These are phyloP conservation scores for Colletotrichum trifolii DNA, from an alignment of 2,329 filamentous ascomycete species.

Conservation along the genomic window DNA sequence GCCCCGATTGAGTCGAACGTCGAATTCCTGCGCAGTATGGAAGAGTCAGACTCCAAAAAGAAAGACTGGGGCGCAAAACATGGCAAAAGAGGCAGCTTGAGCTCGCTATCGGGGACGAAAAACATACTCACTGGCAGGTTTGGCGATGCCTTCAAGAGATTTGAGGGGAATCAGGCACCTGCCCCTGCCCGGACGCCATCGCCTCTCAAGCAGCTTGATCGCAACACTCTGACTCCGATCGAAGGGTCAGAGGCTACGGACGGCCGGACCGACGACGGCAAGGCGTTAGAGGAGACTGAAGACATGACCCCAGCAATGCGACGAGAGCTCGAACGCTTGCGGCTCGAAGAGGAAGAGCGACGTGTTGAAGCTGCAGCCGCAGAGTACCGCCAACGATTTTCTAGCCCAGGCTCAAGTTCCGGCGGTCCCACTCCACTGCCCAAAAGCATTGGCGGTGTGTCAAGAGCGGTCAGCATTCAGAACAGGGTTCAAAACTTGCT, in stretches of 20 bases:
- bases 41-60: conserved; percentile 70
- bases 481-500: conserved; percentile 89
- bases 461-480: conserved; percentile 86
- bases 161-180: conserved; percentile 70
- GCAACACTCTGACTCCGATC: conserved; percentile 73
- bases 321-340: conserved; percentile 85
- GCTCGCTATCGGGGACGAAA: conserved; percentile 79
- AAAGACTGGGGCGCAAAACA: conserved; percentile 67
- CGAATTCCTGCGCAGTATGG: conserved; percentile 82
- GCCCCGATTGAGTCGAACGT: conserved; percentile 81
- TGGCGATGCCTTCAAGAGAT: conserved; percentile 92
- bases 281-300: conserved; percentile 70
- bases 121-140: conserved; percentile 89
- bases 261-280: conserved; percentile 73
- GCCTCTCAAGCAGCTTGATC: conserved; percentile 60
- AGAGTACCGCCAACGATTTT: conserved; percentile 83
- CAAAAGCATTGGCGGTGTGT: conserved; percentile 67
- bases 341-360: conserved; percentile 87
- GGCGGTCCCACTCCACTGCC: conserved; percentile 56
- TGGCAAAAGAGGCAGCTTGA: conserved; percentile 78
- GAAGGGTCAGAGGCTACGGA: conserved; percentile 81
- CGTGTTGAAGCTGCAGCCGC: conserved; percentile 89
- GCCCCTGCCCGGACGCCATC: conserved; percentile 57
- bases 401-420: conserved; percentile 58
- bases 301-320: conserved; percentile 87